phyloP scores from a whole-genome alignment of 139 green algal species.

The Tetradesmus obliquus region DNA sequence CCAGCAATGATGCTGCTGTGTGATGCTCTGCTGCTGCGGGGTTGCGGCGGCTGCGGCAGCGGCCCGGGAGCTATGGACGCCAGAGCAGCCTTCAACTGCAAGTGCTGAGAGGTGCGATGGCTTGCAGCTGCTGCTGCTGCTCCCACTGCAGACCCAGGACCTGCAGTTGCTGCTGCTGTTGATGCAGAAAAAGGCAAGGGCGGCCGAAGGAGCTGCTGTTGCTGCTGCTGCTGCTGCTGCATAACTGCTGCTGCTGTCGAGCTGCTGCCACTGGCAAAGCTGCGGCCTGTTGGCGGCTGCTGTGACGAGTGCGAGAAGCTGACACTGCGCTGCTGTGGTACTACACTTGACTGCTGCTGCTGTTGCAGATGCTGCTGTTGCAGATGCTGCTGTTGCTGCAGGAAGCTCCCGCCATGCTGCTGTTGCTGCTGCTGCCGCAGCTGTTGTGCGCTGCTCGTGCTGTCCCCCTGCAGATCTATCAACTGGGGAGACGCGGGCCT shows the following conservation, averaged over 20 bases:
- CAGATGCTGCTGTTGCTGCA: neutral
- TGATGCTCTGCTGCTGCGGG: neutral
- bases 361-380: constrained; percentile 4
- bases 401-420: neutral
- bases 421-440: constrained; percentile 1
- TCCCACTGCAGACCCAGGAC: neutral
- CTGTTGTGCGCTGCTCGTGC: neutral
- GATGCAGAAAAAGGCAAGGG: neutral
- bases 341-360: neutral
- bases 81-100: constrained; percentile 17
- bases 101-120: neutral
- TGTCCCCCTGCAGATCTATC: neutral
- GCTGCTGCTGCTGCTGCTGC: constrained; percentile 10
- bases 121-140: neutral
- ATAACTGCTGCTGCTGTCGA: neutral
- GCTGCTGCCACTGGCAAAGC: neutral
- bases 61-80: constrained; percentile 33
- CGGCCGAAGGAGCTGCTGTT: neutral
- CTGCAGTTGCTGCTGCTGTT: neutral
- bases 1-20: neutral
- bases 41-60: constrained; percentile 28
- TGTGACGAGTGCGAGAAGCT: neutral
- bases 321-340: neutral
- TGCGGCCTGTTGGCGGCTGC: constrained; percentile 5
- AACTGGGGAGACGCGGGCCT: neutral